Evolutionary conservation across 2,329 filamentous ascomycete genomes (phyloP).

Genomic region (Ceratocystis variospora): DNA sequence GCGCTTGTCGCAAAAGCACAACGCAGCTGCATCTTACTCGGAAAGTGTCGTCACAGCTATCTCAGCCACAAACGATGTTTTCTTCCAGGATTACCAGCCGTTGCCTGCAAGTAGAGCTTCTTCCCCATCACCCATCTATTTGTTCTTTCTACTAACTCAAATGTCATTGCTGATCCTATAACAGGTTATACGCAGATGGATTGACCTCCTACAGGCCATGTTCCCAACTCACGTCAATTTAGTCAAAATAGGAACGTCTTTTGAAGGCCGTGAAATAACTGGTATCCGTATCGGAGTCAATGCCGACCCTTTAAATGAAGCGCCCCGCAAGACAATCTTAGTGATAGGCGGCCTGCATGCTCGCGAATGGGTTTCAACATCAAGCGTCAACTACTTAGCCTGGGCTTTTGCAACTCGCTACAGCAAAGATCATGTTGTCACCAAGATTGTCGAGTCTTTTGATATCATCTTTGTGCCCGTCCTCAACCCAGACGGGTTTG

Average conservation of each 20-base stretch:
- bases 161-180: conserved; percentile 15
- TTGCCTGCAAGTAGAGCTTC: conserved; percentile 40
- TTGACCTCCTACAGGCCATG: conserved; percentile 77
- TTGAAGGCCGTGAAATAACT: conserved; percentile 74
- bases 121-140: conserved; percentile 6
- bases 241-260: conserved; percentile 68
- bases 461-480: conserved; percentile 83
- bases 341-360: conserved; percentile 81
- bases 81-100: conserved; percentile 88
- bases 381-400: conserved; percentile 78
- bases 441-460: conserved; percentile 65
- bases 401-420: conserved; percentile 78
- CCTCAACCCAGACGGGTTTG: conserved; percentile 85
- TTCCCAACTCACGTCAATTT: conserved; percentile 68
- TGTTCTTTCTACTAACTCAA: not conserved
- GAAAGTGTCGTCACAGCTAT: conserved; percentile 1
- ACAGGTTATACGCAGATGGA: conserved; percentile 64
- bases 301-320: conserved; percentile 31
- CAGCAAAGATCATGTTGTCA: conserved; percentile 56
- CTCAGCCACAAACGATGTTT: conserved; percentile 50
- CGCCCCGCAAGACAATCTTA: conserved; percentile 60
- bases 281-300: conserved; percentile 56
- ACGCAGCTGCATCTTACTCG: not conserved
- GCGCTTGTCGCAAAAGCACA: not conserved
- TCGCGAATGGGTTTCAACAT: conserved; percentile 90